Evolutionary conservation across 129 eudicot genomes (phyloP).

Genomic region (Helichrysum umbraculigerum): DNA sequence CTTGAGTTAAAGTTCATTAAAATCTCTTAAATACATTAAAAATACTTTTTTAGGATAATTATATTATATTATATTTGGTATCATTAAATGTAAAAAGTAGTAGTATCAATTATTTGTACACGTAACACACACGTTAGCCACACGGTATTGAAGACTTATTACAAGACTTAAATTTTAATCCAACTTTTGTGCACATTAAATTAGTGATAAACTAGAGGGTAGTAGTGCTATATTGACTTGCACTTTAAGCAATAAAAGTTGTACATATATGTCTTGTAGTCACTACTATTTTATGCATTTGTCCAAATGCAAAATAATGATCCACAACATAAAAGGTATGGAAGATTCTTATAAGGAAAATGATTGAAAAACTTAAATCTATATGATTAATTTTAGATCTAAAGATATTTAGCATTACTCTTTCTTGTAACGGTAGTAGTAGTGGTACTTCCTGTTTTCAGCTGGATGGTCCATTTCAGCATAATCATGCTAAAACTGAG

Average conservation of each 20-base stretch:
- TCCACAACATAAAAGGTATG: constrained; percentile 6
- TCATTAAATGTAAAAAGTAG: background rate
- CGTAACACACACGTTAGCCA: constrained; percentile 14
- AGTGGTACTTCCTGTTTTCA: constrained; percentile 14
- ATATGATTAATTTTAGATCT: too few species aligned
- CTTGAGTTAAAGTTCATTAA: constrained; percentile 50
- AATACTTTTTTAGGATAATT: background rate
- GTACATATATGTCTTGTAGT: constrained; percentile 13
- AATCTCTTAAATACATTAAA: constrained; percentile 14
- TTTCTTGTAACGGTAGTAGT: background rate
- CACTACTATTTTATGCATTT: background rate
- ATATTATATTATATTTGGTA: background rate
- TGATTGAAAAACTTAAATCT: too few species aligned
- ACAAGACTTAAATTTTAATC: background rate
- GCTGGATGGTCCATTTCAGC: constrained; percentile 28
- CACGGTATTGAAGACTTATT: constrained; percentile 9
- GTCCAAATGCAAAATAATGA: background rate
- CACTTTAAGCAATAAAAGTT: constrained; percentile 5
- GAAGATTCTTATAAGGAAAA: constrained; percentile 10
- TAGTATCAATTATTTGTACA: constrained; percentile 16
- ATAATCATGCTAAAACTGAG: constrained; percentile 20
- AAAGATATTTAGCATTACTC: too few species aligned
- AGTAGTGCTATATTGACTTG: constrained; percentile 21
- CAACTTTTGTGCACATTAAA: background rate
- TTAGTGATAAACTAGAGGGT: background rate